Evolutionary conservation across 768 basidiomycete species (phyloP), one percentile per base, ranked within the genome.

Genomic region (Clitopilus hobsonii): DNA sequence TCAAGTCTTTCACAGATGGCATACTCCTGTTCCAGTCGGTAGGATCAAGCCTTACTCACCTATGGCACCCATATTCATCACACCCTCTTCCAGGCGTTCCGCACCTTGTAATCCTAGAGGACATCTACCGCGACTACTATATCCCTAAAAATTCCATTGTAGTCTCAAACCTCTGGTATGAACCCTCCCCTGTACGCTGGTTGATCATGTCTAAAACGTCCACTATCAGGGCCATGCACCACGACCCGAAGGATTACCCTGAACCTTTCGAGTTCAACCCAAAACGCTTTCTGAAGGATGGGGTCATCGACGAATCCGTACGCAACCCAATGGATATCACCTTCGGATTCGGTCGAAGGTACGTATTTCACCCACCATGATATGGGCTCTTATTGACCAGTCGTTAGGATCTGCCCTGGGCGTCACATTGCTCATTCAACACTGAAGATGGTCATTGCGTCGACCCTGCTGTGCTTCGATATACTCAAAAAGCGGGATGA

Each of bases 291-390:
- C 18, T 65, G 7, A 30, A 30, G 14, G 29, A 2, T 6, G 4
- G 1, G 41, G 26, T 2, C 52, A 57, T 5, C 49, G 47, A 11
- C 41, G 51, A 20, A 18, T 32, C 13, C 65, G 70, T 1, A 70
- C 75, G 45, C 30, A 26, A 2, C 74, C 77, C 58, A 69, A 74
- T 1, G 13, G 63, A 63, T 6, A 64, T 73, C 25, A 72, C 71
- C 49, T 81, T 79, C 53, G 79, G 79, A 3, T 81, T 75, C 52
- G 79, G 80, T 22, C 60, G 79, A 60, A 51, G 54, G 54, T 56
- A 56, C 20, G 10, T 11, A 48, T 7, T 13, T 25, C 18, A 48
- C 18, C 11, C 20, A 36, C 16, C 54, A 36, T 10, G 23, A 20
- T 18, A 13, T 49, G 22, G 13, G 27, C 8, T 1, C 7, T 49